Conservation (phyloP, 192 early-diverging fungal species). For the Backusella mclennaniae region DNA sequence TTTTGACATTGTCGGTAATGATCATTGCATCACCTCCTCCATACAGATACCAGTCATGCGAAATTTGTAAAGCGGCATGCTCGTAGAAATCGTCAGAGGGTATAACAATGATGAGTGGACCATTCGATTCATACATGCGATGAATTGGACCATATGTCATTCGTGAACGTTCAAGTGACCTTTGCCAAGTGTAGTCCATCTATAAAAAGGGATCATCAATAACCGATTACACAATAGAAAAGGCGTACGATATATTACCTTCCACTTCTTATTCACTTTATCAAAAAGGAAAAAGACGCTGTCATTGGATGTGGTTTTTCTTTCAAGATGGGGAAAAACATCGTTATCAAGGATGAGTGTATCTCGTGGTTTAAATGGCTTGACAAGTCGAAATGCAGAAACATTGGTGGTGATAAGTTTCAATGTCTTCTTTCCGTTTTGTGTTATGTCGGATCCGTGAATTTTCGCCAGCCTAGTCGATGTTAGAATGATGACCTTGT, state of each 20-base stretch:
- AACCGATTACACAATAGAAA: too few relatives aligned
- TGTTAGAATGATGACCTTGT: too few relatives aligned
- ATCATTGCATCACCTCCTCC: slow-evolving; percentile 61
- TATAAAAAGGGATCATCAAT: too few relatives aligned
- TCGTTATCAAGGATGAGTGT: neutral
- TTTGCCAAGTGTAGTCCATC: too few relatives aligned
- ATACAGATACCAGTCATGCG: slow-evolving; percentile 65
- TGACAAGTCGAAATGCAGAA: slow-evolving; percentile 6
- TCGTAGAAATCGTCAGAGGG: slow-evolving; percentile 13
- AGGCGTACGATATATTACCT: neutral
- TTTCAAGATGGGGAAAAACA: neutral
- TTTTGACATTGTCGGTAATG: slow-evolving; percentile 43
- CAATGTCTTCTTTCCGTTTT: neutral
- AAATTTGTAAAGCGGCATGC: slow-evolving; percentile 56
- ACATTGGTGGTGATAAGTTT: neutral
- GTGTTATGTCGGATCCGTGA: neutral
- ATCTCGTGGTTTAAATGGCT: neutral
- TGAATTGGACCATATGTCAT: slow-evolving; percentile 55
- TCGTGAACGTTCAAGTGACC: neutral
- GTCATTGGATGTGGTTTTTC: neutral
- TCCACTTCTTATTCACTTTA: neutral
- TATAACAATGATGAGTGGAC: slow-evolving; percentile 54
- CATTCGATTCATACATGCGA: slow-evolving; percentile 37
- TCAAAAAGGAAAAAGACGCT: neutral
- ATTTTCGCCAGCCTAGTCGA: neutral